Percentiles rank a stretch among this genome's conserved stretches.
phyloP scores from a whole-genome alignment of 2,329 filamentous ascomycete genomes.

The Atkinsonella hypoxylon region DNA sequence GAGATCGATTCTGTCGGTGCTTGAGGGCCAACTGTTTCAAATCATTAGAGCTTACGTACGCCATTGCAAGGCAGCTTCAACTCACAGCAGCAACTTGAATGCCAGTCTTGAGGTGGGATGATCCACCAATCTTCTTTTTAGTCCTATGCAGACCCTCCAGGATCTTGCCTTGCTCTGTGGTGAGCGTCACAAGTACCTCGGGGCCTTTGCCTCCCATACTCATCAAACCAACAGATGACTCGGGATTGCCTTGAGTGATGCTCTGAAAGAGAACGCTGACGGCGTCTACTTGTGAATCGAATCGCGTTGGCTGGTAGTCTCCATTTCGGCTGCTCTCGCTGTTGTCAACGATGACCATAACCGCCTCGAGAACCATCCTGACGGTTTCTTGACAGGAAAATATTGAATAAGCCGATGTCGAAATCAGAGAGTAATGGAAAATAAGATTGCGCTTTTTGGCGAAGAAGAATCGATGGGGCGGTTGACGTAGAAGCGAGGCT shows the following conservation, averaged over 20 bases:
- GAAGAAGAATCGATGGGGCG: not conserved
- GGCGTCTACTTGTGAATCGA: conserved; percentile 91
- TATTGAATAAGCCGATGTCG: not conserved
- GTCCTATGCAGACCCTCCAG: conserved; percentile 84
- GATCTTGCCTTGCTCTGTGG: conserved; percentile 91
- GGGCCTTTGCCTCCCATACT: conserved; percentile 98
- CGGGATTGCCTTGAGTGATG: conserved; percentile 89
- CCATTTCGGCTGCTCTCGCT: conserved; percentile 97
- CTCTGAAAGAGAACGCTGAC: conserved; percentile 91
- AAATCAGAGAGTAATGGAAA: not conserved
- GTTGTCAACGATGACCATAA: conserved; percentile 99
- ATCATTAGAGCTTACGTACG: conserved; percentile 7
- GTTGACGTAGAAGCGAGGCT: conserved; percentile 4
- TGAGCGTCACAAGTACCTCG: conserved; percentile 91
- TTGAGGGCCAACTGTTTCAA: conserved; percentile 73
- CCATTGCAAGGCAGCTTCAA: not conserved
- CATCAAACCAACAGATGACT: conserved; percentile 96
- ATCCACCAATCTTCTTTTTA: conserved; percentile 80
- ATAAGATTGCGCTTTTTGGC: not conserved
- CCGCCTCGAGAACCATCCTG: conserved; percentile 97
- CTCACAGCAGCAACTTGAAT: conserved; percentile 91
- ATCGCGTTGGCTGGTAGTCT: conserved; percentile 82
- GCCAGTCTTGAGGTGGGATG: conserved; percentile 77
- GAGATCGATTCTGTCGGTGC: conserved; percentile 94
- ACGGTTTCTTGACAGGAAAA: conserved; percentile 18